Evolutionary conservation across 345 rosid genomes (phyloP).

Genomic region (Draba incana): DNA sequence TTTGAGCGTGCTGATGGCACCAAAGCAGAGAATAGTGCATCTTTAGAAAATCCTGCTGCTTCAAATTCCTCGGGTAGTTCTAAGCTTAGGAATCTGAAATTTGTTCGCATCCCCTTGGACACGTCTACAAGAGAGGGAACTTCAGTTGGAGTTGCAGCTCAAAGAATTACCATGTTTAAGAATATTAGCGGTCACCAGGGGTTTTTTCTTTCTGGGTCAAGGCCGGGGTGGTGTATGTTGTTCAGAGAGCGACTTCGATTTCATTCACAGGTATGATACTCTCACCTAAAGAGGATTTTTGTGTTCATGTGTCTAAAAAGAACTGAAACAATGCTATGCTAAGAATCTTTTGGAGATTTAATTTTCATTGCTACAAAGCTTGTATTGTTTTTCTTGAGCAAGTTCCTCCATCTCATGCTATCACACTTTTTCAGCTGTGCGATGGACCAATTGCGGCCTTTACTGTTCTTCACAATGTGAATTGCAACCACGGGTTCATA

Average conservation of each 20-base stretch:
- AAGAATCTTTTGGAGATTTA: constrained; percentile 9
- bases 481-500: constrained; percentile 94
- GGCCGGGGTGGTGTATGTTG: constrained; percentile 97
- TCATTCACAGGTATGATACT: constrained; percentile 88
- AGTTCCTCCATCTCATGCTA: constrained; percentile 37
- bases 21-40: constrained; percentile 56
- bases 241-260: constrained; percentile 87
- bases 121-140: constrained; percentile 77
- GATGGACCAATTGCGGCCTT: constrained; percentile 93
- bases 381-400: constrained; percentile 26
- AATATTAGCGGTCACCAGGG: constrained; percentile 90
- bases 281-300: constrained; percentile 11
- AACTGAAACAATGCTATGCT: constrained; percentile 19
- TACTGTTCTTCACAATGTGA: constrained; percentile 97
- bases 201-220: constrained; percentile 89
- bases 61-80: constrained; percentile 57
- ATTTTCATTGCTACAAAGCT: constrained; percentile 11
- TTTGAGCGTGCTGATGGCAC: constrained; percentile 77
- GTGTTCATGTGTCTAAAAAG: constrained; percentile 24
- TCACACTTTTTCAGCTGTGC: constrained; percentile 65
- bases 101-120: constrained; percentile 74
- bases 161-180: constrained; percentile 80
- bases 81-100: constrained; percentile 84
- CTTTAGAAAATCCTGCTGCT: constrained; percentile 51
- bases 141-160: constrained; percentile 53